Percentiles rank a stretch among this genome's conserved stretches.
These are phyloP conservation scores for Peronospora farinosa DNA, from an alignment of 352 stramenopile genomes.

Conservation along the genomic window DNA sequence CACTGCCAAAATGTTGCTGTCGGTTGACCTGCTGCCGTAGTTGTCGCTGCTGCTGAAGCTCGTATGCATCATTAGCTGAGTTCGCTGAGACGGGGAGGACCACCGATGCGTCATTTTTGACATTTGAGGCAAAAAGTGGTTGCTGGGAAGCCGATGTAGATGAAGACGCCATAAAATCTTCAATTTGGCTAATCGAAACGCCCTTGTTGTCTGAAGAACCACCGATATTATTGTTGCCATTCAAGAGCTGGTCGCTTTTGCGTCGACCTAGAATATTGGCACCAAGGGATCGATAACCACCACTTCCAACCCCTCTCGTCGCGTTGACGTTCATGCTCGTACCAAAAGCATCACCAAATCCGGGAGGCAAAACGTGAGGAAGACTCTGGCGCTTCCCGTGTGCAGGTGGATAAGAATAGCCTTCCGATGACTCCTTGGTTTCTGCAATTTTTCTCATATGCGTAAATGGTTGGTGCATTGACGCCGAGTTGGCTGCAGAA, in stretches of 20 bases:
- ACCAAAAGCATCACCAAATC: constrained; percentile 16
- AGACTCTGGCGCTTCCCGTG: constrained; percentile 42
- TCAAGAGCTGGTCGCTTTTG: constrained; percentile 30
- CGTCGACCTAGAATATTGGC: constrained; percentile 17
- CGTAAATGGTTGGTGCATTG: constrained; percentile 19
- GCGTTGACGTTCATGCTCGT: constrained; percentile 14
- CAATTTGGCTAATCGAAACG: constrained; percentile 20
- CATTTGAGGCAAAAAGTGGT: constrained; percentile 13
- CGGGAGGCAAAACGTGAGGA: constrained; percentile 30
- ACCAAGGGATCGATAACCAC: constrained; percentile 8
- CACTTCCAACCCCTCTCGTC: constrained; percentile 2
- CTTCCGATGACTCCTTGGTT: constrained; percentile 22
- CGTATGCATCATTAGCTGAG: constrained; percentile 24
- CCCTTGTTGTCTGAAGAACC: constrained; percentile 4
- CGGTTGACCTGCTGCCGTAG: constrained; percentile 15
- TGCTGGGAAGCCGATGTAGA: constrained; percentile 12
- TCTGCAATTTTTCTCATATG: constrained; percentile 27
- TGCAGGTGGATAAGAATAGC: constrained; percentile 14
- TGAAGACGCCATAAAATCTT: constrained; percentile 23
- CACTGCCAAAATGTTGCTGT: constrained; percentile 18
- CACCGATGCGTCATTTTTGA: constrained; percentile 29
- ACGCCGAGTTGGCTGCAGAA: constrained; percentile 6
- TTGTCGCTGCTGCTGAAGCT: constrained; percentile 22
- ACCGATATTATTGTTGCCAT: constrained; percentile 15
- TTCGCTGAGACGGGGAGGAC: constrained; percentile 30